A percentile compares a stretch with the other conserved stretches of the same genome.
phyloP scores from a whole-genome alignment of 495 filamentous ascomycete species.

The Lichenothelia convexa region DNA sequence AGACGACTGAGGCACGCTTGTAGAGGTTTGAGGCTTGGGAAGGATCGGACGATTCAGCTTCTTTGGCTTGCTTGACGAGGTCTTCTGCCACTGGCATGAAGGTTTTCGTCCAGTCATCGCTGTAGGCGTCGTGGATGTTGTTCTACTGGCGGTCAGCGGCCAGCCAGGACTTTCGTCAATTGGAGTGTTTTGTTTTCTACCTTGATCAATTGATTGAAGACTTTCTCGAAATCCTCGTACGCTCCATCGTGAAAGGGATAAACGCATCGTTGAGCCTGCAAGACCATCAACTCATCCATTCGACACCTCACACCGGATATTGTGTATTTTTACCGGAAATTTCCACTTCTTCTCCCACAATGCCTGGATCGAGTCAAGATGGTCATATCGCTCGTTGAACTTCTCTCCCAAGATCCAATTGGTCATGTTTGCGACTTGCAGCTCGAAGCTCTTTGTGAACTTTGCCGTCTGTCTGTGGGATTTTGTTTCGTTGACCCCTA shows the following conservation, averaged over 20 bases:
- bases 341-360: constrained; percentile 68
- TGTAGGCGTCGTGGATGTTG: constrained; percentile 43
- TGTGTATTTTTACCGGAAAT: constrained; percentile 31
- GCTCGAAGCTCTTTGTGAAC: too few relatives aligned
- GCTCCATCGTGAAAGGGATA: constrained; percentile 60
- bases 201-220: constrained; percentile 44
- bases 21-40: constrained; percentile 38
- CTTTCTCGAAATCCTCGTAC: constrained; percentile 51
- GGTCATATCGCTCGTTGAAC: constrained; percentile 19
- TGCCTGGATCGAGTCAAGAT: constrained; percentile 47
- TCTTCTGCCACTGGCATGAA: constrained; percentile 38
- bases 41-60: constrained; percentile 13
- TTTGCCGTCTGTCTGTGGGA: too few relatives aligned
- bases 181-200: constrained; percentile 14
- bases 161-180: background rate
- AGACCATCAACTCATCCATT: background rate
- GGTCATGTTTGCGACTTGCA: background rate
- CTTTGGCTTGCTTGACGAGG: constrained; percentile 31
- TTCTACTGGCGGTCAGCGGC: constrained; percentile 7
- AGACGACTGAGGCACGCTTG: constrained; percentile 48
- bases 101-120: constrained; percentile 40
- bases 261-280: constrained; percentile 17
- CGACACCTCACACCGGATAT: background rate
- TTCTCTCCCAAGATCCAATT: constrained; percentile 13
- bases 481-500: too few relatives aligned